These are phyloP conservation scores for Penicillium decumbens DNA, from an alignment of 2,329 filamentous ascomycete species.

Conservation along the genomic window DNA sequence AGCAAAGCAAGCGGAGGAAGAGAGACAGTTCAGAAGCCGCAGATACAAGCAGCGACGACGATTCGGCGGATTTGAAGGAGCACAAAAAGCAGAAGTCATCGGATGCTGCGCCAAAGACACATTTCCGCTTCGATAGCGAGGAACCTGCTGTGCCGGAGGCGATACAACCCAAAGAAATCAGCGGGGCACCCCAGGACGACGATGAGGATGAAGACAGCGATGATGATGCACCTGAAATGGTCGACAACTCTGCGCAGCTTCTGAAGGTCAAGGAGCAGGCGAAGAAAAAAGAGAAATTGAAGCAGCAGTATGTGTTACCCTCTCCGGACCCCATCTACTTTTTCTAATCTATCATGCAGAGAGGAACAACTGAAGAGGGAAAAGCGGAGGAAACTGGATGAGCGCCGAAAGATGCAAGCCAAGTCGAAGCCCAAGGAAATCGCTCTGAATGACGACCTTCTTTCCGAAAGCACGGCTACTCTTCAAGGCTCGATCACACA, in stretches of 20 bases:
- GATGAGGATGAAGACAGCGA: slow-evolving; percentile 32
- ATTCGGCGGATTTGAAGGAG: slow-evolving; percentile 11
- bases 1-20: slow-evolving; percentile 36
- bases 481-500: slow-evolving; percentile 37
- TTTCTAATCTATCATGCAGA: slow-evolving; percentile 28
- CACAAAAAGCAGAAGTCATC: slow-evolving; percentile 17
- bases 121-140: slow-evolving; percentile 42
- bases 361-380: slow-evolving; percentile 38
- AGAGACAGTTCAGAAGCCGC: slow-evolving; percentile 23
- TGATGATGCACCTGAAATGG: slow-evolving; percentile 41
- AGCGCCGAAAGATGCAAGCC: slow-evolving; percentile 38
- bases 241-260: slow-evolving; percentile 40
- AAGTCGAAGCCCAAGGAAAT: slow-evolving; percentile 32
- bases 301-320: slow-evolving; percentile 32
- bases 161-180: slow-evolving; percentile 17
- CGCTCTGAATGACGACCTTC: slow-evolving; percentile 30
- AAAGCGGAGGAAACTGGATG: slow-evolving; percentile 40
- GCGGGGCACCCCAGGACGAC: slow-evolving; percentile 17
- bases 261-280: slow-evolving; percentile 36
- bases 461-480: slow-evolving; percentile 42
- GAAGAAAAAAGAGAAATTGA: slow-evolving; percentile 37
- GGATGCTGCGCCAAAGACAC: slow-evolving; percentile 21
- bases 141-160: slow-evolving; percentile 30
- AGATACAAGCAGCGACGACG: slow-evolving; percentile 15
- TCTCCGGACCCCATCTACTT: neutral